phyloP scores from a whole-genome alignment of 116 monocot genomes.

The Dioscorea cayenensis region DNA sequence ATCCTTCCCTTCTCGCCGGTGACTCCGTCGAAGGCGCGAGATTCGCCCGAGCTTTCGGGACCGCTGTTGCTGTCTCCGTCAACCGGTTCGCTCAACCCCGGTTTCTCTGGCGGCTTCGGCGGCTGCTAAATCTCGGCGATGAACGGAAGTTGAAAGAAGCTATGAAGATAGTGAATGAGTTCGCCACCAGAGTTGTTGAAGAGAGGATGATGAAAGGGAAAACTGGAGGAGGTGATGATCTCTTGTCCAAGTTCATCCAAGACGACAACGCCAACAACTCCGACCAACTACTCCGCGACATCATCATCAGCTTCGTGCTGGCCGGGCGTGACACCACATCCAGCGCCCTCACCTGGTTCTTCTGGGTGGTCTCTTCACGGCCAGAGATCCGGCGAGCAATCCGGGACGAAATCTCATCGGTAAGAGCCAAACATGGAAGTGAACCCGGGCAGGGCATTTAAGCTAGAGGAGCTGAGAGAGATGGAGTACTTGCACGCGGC shows the following conservation, averaged over 20 bases:
- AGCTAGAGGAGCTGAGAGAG: constrained; percentile 4
- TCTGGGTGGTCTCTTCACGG: neutral
- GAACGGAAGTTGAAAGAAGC: neutral
- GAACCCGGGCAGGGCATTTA: neutral
- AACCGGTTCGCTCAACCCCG: neutral
- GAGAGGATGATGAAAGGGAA: neutral
- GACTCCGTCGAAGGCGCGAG: neutral
- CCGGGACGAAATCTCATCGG: neutral
- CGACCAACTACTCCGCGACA: neutral
- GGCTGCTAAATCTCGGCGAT: neutral
- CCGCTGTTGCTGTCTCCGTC: neutral
- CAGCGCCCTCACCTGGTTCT: neutral
- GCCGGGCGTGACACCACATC: constrained; percentile 4
- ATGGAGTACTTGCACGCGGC: constrained; percentile 25
- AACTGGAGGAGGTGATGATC: too few species aligned
- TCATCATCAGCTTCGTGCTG: neutral
- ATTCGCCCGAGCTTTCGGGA: constrained; percentile 3
- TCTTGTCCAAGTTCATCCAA: neutral
- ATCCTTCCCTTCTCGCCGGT: neutral
- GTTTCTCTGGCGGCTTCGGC: neutral
- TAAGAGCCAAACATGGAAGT: neutral
- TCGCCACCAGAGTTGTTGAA: neutral
- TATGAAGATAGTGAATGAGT: neutral
- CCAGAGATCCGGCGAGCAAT: neutral
- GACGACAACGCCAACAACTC: neutral